Evolutionary conservation across 2,329 filamentous ascomycete species (phyloP), one percentile per base, ranked within the genome.

Genomic region (Penicillium expansum): DNA sequence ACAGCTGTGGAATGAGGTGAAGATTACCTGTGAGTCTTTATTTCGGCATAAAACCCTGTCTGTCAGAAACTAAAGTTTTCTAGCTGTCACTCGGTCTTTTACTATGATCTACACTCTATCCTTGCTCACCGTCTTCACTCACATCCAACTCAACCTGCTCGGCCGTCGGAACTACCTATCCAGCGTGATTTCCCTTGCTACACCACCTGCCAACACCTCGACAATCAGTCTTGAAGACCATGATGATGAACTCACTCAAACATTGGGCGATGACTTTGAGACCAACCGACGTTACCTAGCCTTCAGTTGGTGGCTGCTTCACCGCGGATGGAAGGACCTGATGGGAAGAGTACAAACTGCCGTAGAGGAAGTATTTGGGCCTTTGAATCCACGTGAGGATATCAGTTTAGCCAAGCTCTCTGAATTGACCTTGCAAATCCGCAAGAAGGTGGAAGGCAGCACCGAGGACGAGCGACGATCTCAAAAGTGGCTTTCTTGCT

Each of bases 241-340:
- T 69, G 93, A 97, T 71, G 92, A 97, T 71, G 91, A 94, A 71
- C 88, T 89, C 68, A 90, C 93, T 52, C 89, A 92, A 66, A 83
- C 86, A 4, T 92, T 95, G 70, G 92, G 92, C 43, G 93, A 90
- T 73, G 94, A 99, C 74, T 97, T 96, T 65, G 92, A 97, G 74
- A 96, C 92, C 33, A 99, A 99, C 75, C 84, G 92, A 66, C 90
- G 90, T 69, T 99, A 97, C 71, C 81, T 99, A 48, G 95, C 92
- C 39, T 96, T 97, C 73, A 96, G 91, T 76, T 99, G 94, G 94
- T 99, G 93, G 92, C 79, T 99, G 45, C 81, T 99, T 47, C 93
- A 99, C 76, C 86, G 86, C 63, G 94, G 94, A 42, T 97, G 92
- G 87, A 85, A 86, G 63, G 86, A 92, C 56, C 79, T 97, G 55